Base-by-base conservation (phyloP, 495 filamentous ascomycete genomes). In the Penicillium antarcticum region DNA sequence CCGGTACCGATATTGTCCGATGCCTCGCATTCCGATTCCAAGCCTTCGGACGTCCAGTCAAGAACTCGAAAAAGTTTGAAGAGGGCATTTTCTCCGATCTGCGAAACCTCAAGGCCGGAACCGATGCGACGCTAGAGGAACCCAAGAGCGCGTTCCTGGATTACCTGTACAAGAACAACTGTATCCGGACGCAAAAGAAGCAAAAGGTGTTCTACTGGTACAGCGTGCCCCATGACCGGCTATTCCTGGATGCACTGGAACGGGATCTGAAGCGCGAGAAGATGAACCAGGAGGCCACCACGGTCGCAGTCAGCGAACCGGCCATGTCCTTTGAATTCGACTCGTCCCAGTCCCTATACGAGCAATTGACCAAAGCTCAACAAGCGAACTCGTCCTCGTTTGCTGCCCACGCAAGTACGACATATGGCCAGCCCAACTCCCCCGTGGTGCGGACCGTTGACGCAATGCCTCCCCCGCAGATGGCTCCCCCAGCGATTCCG, bases 181-280 rank as follows among this genome's bases (percentile, higher is more conserved):
- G 94, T 81, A 98, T 98, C 61, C 83, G 94, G 56, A 98, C 94
- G 21, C 94, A 98, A 72, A 98, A 98, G 83, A 98, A 98, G 81
- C 94, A 98, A 66, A 98, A 98, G 78, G 94, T 98, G 57, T 98
- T 98, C 62, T 98, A 97, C 74, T 98, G 94, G 94, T 98, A 98
- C 71, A 96, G 92, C 74, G 94, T 98, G 46, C 94, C 94, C 6
- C 94, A 98, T 69, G 94, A 98, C 74, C 84, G 94, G 31, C 84
- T 98, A 34, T 98, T 98, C 73, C 84, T 97, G 48, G 94, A 98
- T 77, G 94, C 94, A 38, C 77, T 98, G 67, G 94, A 98, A 76
- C 86, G 94, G 50, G 94, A 98, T 65, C 70, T 98, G 67, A 98
- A 98, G 83, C 82, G 94, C 61, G 94, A 98, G 75, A 98, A 98